A percentile compares a stretch with the other conserved stretches of the same genome.
Evolutionary conservation across 768 basidiomycete species (phyloP).

Genomic region (Pleurotus salmoneostramineus): DNA sequence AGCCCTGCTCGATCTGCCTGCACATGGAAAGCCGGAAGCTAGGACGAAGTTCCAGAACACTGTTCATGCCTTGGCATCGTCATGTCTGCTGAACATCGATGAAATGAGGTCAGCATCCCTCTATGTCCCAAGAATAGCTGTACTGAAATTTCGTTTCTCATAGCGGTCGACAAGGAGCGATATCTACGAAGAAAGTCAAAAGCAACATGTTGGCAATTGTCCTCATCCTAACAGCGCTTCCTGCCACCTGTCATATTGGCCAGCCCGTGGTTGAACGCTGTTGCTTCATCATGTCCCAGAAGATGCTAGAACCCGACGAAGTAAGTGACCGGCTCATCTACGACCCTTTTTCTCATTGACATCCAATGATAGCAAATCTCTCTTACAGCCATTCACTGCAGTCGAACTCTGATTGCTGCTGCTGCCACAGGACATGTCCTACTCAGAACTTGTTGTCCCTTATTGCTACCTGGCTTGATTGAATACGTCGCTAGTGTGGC

Average conservation of each 20-base stretch:
- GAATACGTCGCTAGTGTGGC: constrained; percentile 73
- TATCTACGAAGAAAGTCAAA: constrained; percentile 81
- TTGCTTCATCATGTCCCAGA: constrained; percentile 82
- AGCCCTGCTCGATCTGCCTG: constrained; percentile 55
- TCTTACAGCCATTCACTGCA: constrained; percentile 86
- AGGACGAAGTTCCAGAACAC: constrained; percentile 54
- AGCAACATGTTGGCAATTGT: constrained; percentile 86
- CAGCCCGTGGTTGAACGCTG: constrained; percentile 76
- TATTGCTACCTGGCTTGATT: constrained; percentile 80
- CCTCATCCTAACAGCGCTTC: constrained; percentile 78
- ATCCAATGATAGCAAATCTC: constrained; percentile 29
- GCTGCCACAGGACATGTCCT: constrained; percentile 61
- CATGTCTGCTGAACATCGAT: constrained; percentile 83
- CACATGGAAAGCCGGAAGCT: constrained; percentile 32
- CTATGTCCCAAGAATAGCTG: neutral
- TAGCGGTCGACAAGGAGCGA: constrained; percentile 77
- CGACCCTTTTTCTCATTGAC: constrained; percentile 3
- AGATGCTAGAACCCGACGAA: constrained; percentile 65
- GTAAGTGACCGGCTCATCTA: constrained; percentile 33
- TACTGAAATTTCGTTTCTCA: neutral
- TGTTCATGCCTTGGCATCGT: constrained; percentile 80
- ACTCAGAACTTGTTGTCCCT: constrained; percentile 66
- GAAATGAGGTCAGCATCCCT: constrained; percentile 72
- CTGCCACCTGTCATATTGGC: constrained; percentile 62
- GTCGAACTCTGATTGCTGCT: constrained; percentile 76